phyloP scores from a whole-genome alignment of 2,329 filamentous ascomycete genomes.

The Pestalotiopsis sp. region DNA sequence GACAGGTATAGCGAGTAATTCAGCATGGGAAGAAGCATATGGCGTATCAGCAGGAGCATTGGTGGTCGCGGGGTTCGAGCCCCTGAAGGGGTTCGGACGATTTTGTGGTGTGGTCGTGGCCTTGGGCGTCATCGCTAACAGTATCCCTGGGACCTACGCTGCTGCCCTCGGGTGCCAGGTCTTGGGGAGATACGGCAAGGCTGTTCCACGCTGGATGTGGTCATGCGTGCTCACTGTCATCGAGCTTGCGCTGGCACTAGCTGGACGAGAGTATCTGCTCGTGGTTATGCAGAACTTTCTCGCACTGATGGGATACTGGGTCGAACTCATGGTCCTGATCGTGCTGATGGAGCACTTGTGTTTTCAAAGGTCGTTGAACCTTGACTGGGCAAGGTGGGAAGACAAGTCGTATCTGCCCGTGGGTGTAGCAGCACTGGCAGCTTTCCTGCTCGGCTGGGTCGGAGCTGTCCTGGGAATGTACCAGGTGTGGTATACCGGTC shows the following conservation, averaged over 20 bases:
- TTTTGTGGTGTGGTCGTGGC: conserved; percentile 68
- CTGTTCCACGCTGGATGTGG: conserved; percentile 66
- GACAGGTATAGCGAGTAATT: conserved; percentile 53
- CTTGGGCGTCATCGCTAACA: conserved; percentile 66
- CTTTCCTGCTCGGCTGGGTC: conserved; percentile 67
- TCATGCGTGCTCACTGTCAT: conserved; percentile 63
- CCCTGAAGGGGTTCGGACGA: conserved; percentile 63
- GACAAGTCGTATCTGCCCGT: conserved; percentile 59
- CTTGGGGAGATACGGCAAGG: conserved; percentile 58
- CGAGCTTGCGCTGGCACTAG: conserved; percentile 58
- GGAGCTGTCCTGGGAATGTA: conserved; percentile 69
- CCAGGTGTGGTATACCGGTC: conserved; percentile 70
- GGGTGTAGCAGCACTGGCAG: conserved; percentile 60
- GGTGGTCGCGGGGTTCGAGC: conserved; percentile 62
- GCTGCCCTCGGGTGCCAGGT: conserved; percentile 70
- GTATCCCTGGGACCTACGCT: conserved; percentile 65
- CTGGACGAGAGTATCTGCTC: conserved; percentile 60
- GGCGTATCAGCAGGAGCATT: conserved; percentile 62
- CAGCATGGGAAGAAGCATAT: conserved; percentile 60
- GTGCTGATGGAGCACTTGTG: conserved; percentile 63
- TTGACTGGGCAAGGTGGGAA: conserved; percentile 65
- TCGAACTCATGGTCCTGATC: conserved; percentile 46
- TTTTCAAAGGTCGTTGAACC: conserved; percentile 54
- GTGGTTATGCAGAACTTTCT: conserved; percentile 71
- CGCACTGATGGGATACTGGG: conserved; percentile 72